phyloP scores from a whole-genome alignment of 2,329 filamentous ascomycete species.

The Delphinella strobiligena region DNA sequence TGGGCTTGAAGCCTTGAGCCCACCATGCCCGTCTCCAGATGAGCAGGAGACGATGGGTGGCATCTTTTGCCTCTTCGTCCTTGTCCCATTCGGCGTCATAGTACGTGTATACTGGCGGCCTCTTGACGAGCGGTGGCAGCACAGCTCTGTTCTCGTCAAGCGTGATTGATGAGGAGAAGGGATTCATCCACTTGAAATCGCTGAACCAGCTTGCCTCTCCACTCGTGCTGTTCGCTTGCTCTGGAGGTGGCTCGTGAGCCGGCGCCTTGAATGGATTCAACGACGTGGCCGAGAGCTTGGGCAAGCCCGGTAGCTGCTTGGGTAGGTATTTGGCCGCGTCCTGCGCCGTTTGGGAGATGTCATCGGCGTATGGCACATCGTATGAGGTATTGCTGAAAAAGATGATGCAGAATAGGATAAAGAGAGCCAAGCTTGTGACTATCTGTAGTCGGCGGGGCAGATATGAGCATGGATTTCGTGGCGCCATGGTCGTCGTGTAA shows the following conservation, averaged over 20 bases:
- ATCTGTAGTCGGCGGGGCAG: slow-evolving; percentile 37
- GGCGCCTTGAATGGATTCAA: slow-evolving; percentile 56
- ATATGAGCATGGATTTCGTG: slow-evolving; percentile 22
- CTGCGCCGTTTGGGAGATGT: slow-evolving; percentile 27
- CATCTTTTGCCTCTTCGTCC: slow-evolving; percentile 51
- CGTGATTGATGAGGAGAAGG: slow-evolving; percentile 70
- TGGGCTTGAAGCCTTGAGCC: slow-evolving; percentile 80
- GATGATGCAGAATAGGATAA: slow-evolving; percentile 26
- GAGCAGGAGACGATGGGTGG: slow-evolving; percentile 67
- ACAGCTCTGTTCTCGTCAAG: slow-evolving; percentile 75
- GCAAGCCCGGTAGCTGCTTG: slow-evolving; percentile 19
- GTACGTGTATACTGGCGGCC: slow-evolving; percentile 79
- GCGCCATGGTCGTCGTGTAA: slow-evolving; percentile 5
- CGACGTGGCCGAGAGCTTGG: slow-evolving; percentile 21
- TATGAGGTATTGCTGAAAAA: slow-evolving; percentile 21
- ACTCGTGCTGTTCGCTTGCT: slow-evolving; percentile 66
- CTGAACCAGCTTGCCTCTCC: slow-evolving; percentile 75
- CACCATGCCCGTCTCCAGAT: slow-evolving; percentile 93
- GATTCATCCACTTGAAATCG: slow-evolving; percentile 81
- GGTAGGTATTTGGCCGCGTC: slow-evolving; percentile 24
- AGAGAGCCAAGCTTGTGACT: slow-evolving; percentile 25
- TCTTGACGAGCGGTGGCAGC: slow-evolving; percentile 59
- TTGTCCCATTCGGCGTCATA: slow-evolving; percentile 61
- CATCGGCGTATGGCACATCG: slow-evolving; percentile 22
- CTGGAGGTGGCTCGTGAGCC: slow-evolving; percentile 58